Percentiles rank a stretch among this genome's conserved stretches.
Conservation (phyloP, 345 rosid genomes). For the Clausena lansium region DNA sequence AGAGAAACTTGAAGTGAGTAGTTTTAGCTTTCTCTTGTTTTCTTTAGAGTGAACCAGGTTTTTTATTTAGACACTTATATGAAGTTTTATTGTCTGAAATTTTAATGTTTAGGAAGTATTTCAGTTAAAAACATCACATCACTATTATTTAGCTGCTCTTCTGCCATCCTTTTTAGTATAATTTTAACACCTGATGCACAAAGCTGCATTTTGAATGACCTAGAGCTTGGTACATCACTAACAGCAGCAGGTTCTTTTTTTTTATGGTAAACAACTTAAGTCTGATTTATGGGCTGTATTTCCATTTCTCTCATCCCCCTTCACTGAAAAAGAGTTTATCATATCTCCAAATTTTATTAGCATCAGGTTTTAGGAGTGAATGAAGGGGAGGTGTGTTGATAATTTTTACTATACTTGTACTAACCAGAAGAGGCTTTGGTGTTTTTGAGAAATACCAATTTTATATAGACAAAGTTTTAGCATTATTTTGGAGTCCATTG, state of each 20-base stretch:
- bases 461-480: background rate
- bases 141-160: background rate
- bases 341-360: background rate
- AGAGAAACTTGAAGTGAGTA: slow-evolving; percentile 81
- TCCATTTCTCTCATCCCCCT: background rate
- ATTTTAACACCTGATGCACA: background rate
- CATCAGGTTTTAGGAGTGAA: background rate
- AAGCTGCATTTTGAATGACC: background rate
- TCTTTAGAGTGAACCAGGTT: background rate
- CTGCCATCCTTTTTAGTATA: background rate
- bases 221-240: background rate
- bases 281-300: background rate
- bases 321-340: background rate
- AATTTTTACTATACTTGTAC: background rate
- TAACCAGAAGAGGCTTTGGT: background rate
- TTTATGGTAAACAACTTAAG: background rate
- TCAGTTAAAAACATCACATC: background rate
- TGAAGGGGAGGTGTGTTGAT: background rate
- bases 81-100: background rate
- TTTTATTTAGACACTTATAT: background rate
- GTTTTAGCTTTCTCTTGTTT: background rate
- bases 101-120: background rate
- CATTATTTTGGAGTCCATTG: background rate
- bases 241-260: background rate
- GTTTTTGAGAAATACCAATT: background rate